Conservation (phyloP, 73 alveolate species). For the Tetrahymena malaccensis region DNA sequence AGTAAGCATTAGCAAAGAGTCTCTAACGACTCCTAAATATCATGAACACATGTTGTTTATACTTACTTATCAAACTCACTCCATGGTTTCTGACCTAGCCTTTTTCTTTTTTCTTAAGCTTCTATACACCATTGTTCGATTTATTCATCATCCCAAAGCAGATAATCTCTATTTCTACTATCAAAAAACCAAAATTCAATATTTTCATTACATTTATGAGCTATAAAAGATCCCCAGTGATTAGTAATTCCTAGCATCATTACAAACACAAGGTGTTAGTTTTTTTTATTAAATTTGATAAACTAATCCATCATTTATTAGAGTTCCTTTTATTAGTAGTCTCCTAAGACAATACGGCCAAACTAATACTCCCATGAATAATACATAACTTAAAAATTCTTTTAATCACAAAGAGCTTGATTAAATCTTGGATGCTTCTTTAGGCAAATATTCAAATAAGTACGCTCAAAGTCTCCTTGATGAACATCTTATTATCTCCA, state of each 20-base stretch:
- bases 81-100: neutral
- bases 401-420: neutral
- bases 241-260: neutral
- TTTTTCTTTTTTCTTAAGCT: neutral
- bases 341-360: neutral
- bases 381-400: neutral
- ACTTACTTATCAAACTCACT: neutral
- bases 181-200: neutral
- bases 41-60: neutral
- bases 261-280: neutral
- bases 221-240: neutral
- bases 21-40: neutral
- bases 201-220: neutral
- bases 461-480: neutral
- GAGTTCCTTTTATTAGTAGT: neutral
- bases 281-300: neutral
- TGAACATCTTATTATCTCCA: neutral
- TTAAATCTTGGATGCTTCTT: neutral
- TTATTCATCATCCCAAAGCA: neutral
- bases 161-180: neutral
- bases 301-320: neutral
- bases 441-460: neutral
- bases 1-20: neutral
- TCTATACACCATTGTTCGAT: neutral
- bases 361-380: neutral